A percentile compares a stretch with the other conserved stretches of the same genome.
Evolutionary conservation across 805 yeast genomes (phyloP).

Genomic region (Wickerhamiella musiphila): DNA sequence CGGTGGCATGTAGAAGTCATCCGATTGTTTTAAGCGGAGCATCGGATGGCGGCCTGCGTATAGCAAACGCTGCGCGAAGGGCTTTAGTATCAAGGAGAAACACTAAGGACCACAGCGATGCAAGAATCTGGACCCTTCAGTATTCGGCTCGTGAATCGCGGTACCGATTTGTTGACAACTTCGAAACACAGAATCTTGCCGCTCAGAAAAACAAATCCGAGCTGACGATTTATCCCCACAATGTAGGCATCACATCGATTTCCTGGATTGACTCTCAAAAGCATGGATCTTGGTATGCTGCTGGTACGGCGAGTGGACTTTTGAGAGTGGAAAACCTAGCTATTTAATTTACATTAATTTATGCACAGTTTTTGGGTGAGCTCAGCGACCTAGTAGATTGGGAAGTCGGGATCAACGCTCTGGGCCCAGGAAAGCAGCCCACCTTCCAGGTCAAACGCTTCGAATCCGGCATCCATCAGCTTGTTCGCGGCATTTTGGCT

Average conservation of each 20-base stretch:
- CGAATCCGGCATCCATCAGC: constrained; percentile 30
- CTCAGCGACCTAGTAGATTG: constrained; percentile 39
- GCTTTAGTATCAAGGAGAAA: constrained; percentile 15
- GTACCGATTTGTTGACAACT: constrained; percentile 27
- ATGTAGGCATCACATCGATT: constrained; percentile 30
- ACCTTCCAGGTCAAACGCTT: constrained; percentile 56
- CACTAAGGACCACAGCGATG: constrained; percentile 13
- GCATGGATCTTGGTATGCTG: constrained; percentile 35
- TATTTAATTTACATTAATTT: constrained; percentile 2
- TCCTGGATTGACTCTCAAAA: constrained; percentile 39
- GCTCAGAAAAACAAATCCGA: constrained; percentile 13
- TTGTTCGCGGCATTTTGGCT: constrained; percentile 58
- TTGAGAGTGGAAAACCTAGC: constrained; percentile 23
- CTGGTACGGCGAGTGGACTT: constrained; percentile 35
- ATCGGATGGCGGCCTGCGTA: constrained; percentile 30
- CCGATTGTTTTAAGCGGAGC: constrained; percentile 33
- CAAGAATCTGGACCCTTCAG: constrained; percentile 22
- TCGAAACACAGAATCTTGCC: constrained; percentile 22
- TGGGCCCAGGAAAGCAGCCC: constrained; percentile 59
- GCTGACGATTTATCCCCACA: constrained; percentile 28
- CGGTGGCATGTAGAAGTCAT: constrained; percentile 28
- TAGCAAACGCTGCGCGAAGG: constrained; percentile 25
- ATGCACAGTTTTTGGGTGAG: constrained; percentile 1
- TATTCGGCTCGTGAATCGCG: constrained; percentile 24
- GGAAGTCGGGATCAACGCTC: constrained; percentile 40